Evolutionary conservation across 352 stramenopile species (phyloP).

Genomic region (Phytopythium delawarense): DNA sequence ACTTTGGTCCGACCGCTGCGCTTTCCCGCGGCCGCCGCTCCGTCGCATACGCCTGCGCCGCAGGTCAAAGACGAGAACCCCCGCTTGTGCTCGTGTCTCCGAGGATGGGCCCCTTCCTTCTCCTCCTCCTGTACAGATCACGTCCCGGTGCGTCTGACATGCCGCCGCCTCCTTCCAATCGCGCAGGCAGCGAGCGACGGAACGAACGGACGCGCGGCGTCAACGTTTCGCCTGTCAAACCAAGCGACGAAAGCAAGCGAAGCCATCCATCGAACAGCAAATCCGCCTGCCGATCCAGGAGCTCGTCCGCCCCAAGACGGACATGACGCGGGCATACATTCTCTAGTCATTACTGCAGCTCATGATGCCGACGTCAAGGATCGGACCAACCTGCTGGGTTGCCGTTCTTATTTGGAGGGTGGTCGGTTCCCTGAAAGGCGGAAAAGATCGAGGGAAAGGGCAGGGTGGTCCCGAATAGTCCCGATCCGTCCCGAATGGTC

Average conservation of each 20-base stretch:
- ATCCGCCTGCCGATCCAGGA: too few relatives aligned
- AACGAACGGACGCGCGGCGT: background rate
- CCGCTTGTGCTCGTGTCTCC: too few relatives aligned
- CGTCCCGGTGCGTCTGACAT: background rate
- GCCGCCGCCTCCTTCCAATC: background rate
- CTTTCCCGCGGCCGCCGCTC: background rate
- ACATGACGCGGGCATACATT: too few relatives aligned
- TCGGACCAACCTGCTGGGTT: background rate
- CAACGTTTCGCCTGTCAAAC: background rate
- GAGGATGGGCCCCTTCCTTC: background rate
- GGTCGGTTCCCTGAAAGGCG: background rate
- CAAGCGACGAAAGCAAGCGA: too few relatives aligned
- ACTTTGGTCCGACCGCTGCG: too few relatives aligned
- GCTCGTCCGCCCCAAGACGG: too few relatives aligned
- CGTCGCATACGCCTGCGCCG: background rate
- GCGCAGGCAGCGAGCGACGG: background rate
- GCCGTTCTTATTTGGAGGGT: slow-evolving; percentile 1
- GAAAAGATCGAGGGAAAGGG: slow-evolving; percentile 1
- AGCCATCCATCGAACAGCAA: too few relatives aligned
- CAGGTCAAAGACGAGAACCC: background rate
- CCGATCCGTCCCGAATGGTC: background rate
- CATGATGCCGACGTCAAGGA: background rate
- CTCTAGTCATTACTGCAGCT: too few relatives aligned
- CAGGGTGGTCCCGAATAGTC: background rate
- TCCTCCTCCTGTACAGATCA: background rate